Base-by-base conservation (phyloP, 2,329 filamentous ascomycete species). In the Fusarium coicis region DNA sequence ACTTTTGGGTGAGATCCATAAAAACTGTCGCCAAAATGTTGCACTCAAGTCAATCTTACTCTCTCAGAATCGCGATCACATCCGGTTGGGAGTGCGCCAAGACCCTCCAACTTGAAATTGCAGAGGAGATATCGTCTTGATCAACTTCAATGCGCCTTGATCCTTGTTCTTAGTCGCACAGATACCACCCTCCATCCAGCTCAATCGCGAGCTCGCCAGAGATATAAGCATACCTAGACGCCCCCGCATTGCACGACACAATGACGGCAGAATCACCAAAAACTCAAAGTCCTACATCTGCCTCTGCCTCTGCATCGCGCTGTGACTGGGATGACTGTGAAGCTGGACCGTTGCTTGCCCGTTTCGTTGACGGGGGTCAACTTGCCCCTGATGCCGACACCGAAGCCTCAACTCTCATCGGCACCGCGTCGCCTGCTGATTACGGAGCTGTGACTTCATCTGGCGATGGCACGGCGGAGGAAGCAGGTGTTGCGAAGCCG, bases 331-430 rank as follows among this genome's bases (percentile, higher is more conserved):
- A 74, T 65, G 64, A 65, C 10, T 69, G 73, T 44, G 76, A 77
- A 44, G 66, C 61, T 21, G 73, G 74, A 11, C 74, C 76, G 23
- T 61, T 77, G n/a, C 68, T 77, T 23, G 63, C 74, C n/a, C 76
- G 76, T 28, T 69, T 77, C 16, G 68, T 77, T 11, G 63, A 53
- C 23, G 72, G 66, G 19, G 57, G 69, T 15, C 69, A 59, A 42
- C 47, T 73, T 12, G 65, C 53, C 34, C 66, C 68, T 10, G 75
- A 77, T 21, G 68, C 63, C 15, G 76, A 77, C 34, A 78, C 76
- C 23, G 76, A 78, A 30, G 73, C 73, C 36, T 78, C 76, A 21
- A 77, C 76, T 9, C 76, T 77, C 10, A 60, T 77, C 44, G 74
- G 70, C 36, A 70, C 76, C 32, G 68, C 73, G 47, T 66, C 73